These are phyloP conservation scores for Phanerodontia chrysosporium DNA, from an alignment of 768 basidiomycete genomes.

Conservation along the genomic window DNA sequence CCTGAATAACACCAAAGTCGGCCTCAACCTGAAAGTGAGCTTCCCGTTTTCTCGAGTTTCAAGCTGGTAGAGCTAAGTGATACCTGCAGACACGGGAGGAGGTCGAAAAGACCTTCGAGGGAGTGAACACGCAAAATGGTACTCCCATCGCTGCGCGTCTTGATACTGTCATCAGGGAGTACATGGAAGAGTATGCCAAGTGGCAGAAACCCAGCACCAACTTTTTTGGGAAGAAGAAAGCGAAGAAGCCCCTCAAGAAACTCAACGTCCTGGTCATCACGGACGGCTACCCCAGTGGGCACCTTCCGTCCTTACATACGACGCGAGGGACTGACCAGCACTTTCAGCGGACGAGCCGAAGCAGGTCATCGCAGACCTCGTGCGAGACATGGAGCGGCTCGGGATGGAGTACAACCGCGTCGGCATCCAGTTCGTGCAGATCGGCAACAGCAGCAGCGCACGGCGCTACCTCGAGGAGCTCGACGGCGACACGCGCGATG, in stretches of 20 bases:
- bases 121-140: neutral
- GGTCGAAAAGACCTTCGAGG: neutral
- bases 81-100: neutral
- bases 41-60: neutral
- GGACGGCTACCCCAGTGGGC: slow-evolving; percentile 57
- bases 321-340: neutral
- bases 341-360: slow-evolving; percentile 48
- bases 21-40: neutral
- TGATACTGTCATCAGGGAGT: neutral
- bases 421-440: slow-evolving; percentile 71
- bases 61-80: neutral
- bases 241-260: slow-evolving; percentile 25
- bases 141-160: neutral
- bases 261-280: slow-evolving; percentile 60
- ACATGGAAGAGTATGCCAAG: neutral
- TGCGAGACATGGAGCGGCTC: slow-evolving; percentile 46
- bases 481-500: slow-evolving; percentile 42
- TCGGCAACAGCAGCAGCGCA: slow-evolving; percentile 45
- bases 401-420: slow-evolving; percentile 53
- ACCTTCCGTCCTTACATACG: neutral
- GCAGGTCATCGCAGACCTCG: slow-evolving; percentile 41
- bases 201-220: neutral
- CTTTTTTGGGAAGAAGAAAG: neutral
- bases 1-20: slow-evolving; percentile 34
- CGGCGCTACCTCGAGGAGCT: slow-evolving; percentile 45